A percentile compares a stretch with the other conserved stretches of the same genome.
These are phyloP conservation scores for Phytophthora hibernalis DNA, from an alignment of 352 stramenopile species.

Conservation along the genomic window DNA sequence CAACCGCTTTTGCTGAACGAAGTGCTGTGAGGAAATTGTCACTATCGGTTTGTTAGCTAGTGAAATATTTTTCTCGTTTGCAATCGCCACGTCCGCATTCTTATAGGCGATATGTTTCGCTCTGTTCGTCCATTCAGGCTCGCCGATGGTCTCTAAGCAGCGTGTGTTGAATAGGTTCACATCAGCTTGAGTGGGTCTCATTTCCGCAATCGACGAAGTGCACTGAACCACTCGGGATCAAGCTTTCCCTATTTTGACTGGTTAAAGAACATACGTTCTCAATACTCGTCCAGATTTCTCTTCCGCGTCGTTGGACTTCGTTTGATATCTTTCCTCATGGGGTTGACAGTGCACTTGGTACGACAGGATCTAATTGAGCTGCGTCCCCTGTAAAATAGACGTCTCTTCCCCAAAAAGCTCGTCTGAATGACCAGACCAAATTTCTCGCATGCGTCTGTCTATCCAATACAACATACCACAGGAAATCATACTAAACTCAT, in stretches of 20 bases:
- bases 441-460: conserved; percentile 8
- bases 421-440: not conserved
- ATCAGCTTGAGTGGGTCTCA: not conserved
- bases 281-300: not conserved
- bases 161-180: conserved; percentile 3
- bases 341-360: conserved; percentile 3
- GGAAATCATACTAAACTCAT: conserved; percentile 4
- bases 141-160: not conserved
- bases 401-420: conserved; percentile 9
- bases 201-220: not conserved
- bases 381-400: not conserved
- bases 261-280: not conserved
- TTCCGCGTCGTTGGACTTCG: not conserved
- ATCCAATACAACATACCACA: conserved; percentile 17
- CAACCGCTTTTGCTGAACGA: conserved; percentile 7
- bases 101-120: conserved; percentile 4
- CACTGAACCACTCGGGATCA: conserved; percentile 10
- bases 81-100: not conserved
- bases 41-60: too few species aligned
- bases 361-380: conserved; percentile 4
- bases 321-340: not conserved
- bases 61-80: not conserved
- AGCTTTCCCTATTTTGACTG: not conserved
- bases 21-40: not conserved
- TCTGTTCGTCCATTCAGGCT: not conserved